These are phyloP conservation scores for Apiospora phragmitis DNA, from an alignment of 2,329 filamentous ascomycete species.

Conservation along the genomic window DNA sequence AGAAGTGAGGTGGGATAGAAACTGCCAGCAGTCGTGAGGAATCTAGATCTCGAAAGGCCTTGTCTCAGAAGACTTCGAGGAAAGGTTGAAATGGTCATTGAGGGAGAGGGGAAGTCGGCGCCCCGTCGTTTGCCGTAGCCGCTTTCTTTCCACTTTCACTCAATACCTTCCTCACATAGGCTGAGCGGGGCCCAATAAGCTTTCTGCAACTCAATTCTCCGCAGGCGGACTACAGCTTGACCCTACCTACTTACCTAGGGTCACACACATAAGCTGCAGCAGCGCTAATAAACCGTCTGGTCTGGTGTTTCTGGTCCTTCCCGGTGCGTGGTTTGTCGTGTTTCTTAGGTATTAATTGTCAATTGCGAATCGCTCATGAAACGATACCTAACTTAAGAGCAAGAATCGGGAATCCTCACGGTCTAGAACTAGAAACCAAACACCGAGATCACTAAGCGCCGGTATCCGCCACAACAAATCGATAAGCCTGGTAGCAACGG, in stretches of 20 bases:
- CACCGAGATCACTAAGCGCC: background rate
- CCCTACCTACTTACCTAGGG: too few species aligned
- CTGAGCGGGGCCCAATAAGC: background rate
- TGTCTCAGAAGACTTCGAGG: constrained; percentile 5
- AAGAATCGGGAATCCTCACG: background rate
- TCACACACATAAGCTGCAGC: background rate
- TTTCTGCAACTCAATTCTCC: background rate
- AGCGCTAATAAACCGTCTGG: constrained; percentile 4
- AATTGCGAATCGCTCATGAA: background rate
- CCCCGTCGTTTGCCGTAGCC: constrained; percentile 8
- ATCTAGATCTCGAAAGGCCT: constrained; percentile 8
- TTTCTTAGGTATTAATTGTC: background rate
- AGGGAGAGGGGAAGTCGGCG: background rate
- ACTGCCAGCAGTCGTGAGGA: background rate
- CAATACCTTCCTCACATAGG: constrained; percentile 2
- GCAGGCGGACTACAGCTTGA: background rate
- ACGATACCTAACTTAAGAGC: background rate
- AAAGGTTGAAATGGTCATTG: background rate
- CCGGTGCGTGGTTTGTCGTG: background rate
- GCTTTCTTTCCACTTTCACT: background rate
- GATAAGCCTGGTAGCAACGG: background rate
- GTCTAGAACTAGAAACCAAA: background rate
- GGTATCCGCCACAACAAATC: background rate
- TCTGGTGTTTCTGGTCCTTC: background rate
- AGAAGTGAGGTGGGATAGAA: background rate